phyloP scores from a whole-genome alignment of 1,284 basidiomycete genomes.

The Ustilago trichophora region DNA sequence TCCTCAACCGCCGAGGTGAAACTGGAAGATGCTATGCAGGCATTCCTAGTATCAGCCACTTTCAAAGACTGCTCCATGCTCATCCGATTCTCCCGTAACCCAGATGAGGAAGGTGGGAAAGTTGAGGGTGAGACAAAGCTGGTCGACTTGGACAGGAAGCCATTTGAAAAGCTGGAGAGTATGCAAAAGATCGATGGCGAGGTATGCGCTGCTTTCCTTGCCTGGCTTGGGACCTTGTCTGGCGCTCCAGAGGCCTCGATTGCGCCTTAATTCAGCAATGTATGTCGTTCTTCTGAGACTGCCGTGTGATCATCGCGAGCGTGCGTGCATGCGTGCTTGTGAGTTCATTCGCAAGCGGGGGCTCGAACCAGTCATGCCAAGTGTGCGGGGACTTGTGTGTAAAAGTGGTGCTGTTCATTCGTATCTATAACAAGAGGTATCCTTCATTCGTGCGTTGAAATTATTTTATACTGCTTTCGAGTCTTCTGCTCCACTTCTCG shows the following conservation, averaged over 20 bases:
- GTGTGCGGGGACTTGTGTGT: too few relatives aligned
- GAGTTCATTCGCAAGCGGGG: too few relatives aligned
- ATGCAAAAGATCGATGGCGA: constrained; percentile 78
- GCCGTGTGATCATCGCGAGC: too few relatives aligned
- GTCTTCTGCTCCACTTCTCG: background rate
- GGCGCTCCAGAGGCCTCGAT: background rate
- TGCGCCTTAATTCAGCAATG: too few relatives aligned
- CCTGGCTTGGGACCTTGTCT: constrained; percentile 12
- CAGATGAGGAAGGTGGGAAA: background rate
- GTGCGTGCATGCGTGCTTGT: too few relatives aligned
- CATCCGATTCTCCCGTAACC: constrained; percentile 68
- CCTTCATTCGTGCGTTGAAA: too few relatives aligned
- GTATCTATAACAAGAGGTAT: too few relatives aligned
- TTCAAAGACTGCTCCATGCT: constrained; percentile 97
- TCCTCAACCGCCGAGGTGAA: background rate
- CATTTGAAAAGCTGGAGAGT: constrained; percentile 73
- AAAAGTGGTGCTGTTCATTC: too few relatives aligned
- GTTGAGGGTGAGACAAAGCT: constrained; percentile 16
- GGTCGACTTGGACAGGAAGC: constrained; percentile 86
- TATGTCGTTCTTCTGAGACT: too few relatives aligned
- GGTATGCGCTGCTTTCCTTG: constrained; percentile 21
- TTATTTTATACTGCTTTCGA: constrained; percentile 8
- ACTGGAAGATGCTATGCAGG: constrained; percentile 24
- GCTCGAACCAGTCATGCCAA: too few relatives aligned
- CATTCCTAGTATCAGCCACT: constrained; percentile 83